Percentiles rank a stretch among this genome's conserved stretches.
Conservation (phyloP, 202 grass and related monocot species). For the Saccharum hybrid region DNA sequence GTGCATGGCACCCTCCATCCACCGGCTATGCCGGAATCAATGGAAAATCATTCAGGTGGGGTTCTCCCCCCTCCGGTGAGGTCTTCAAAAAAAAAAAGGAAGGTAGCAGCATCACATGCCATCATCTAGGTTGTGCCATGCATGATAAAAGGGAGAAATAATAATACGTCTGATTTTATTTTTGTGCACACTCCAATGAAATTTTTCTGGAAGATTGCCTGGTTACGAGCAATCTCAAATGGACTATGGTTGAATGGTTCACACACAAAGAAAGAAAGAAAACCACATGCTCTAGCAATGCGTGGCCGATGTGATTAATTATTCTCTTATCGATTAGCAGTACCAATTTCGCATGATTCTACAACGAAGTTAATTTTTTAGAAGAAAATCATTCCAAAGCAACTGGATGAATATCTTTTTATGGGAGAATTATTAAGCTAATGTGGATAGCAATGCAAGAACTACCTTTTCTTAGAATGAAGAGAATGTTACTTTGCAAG, state of each 20-base stretch:
- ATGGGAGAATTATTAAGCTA: background rate
- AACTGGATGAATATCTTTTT: background rate
- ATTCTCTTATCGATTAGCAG: background rate
- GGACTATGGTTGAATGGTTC: background rate
- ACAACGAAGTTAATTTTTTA: background rate
- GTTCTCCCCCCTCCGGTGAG: too few relatives aligned
- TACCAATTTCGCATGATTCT: background rate
- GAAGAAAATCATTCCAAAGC: background rate
- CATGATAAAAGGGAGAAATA: background rate
- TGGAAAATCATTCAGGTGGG: too few relatives aligned
- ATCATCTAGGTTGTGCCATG: background rate
- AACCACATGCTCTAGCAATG: background rate
- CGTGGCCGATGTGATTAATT: background rate
- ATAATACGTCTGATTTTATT: background rate
- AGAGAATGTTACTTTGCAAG: constrained; percentile 57
- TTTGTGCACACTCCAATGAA: background rate
- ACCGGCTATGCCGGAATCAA: too few relatives aligned
- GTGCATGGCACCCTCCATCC: too few relatives aligned
- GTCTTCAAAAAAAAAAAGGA: too few relatives aligned
- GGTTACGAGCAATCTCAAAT: background rate
- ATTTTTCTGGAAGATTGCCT: constrained; percentile 25
- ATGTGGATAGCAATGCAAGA: constrained; percentile 26
- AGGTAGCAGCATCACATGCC: background rate
- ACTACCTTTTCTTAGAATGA: constrained; percentile 37
- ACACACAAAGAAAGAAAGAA: background rate